Evolutionary conservation across 2,329 filamentous ascomycete species (phyloP).

Genomic region (Sclerotinia subarctica): DNA sequence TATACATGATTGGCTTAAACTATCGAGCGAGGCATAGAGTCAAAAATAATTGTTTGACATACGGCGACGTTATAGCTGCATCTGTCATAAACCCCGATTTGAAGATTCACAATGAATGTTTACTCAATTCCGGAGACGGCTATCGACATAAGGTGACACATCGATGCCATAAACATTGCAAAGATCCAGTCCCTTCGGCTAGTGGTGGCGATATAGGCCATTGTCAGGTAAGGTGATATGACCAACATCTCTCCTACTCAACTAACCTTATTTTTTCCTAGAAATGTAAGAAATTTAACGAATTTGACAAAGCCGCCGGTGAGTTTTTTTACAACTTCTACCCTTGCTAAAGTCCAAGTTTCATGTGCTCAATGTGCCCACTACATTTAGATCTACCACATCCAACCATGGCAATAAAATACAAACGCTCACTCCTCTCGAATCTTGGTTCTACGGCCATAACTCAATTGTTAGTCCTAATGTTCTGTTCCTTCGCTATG

Average conservation of each 20-base stretch:
- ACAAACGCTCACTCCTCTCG: slow-evolving; percentile 28
- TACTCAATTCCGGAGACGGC: slow-evolving; percentile 31
- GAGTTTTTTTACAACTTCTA: not conserved
- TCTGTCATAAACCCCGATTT: slow-evolving; percentile 29
- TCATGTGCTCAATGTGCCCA: not conserved
- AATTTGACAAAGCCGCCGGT: slow-evolving; percentile 27
- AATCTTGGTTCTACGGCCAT: slow-evolving; percentile 28
- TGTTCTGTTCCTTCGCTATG: slow-evolving; percentile 26
- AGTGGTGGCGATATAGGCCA: slow-evolving; percentile 28
- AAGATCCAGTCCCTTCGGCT: slow-evolving; percentile 24
- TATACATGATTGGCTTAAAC: slow-evolving; percentile 30
- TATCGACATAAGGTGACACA: slow-evolving; percentile 25
- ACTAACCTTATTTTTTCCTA: not conserved
- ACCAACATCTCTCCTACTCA: accelerated
- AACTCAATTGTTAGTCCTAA: slow-evolving; percentile 28
- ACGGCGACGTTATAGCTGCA: slow-evolving; percentile 30
- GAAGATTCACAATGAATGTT: slow-evolving; percentile 30
- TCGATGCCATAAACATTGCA: slow-evolving; percentile 31
- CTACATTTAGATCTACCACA: slow-evolving; percentile 24
- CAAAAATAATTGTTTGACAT: slow-evolving; percentile 28
- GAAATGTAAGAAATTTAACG: slow-evolving; percentile 31
- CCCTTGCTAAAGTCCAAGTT: not conserved
- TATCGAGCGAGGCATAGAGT: slow-evolving; percentile 21
- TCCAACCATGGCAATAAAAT: slow-evolving; percentile 31
- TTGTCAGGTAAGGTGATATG: slow-evolving; percentile 22